These are phyloP conservation scores for Didymosphaeria variabile DNA, from an alignment of 2,329 filamentous ascomycete genomes.

Conservation along the genomic window DNA sequence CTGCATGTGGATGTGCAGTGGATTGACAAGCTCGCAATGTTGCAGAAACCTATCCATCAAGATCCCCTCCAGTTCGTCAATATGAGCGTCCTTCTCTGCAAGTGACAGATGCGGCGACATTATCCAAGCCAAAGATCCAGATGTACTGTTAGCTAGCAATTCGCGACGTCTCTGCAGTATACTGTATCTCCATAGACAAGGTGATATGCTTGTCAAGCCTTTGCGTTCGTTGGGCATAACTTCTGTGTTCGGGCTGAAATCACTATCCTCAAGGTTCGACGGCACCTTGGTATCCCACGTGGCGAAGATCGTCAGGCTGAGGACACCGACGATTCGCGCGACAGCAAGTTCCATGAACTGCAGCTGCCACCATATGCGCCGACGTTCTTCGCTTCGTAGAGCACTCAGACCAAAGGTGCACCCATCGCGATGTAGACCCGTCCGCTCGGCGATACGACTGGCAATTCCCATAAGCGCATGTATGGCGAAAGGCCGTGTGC, in stretches of 20 bases:
- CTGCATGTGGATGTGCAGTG: not conserved
- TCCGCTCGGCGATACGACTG: not conserved
- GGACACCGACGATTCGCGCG: not conserved
- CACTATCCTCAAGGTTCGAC: slow-evolving; percentile 1
- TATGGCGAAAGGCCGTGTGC: not conserved
- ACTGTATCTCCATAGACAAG: not conserved
- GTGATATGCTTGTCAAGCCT: slow-evolving; percentile 2
- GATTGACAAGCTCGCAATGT: slow-evolving; percentile 3
- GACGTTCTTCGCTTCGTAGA: not conserved
- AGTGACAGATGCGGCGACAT: slow-evolving; percentile 1
- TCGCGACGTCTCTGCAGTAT: not conserved
- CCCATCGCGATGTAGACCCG: slow-evolving; percentile 5
- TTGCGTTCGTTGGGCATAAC: not conserved
- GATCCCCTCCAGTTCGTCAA: not conserved
- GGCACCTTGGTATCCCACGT: not conserved
- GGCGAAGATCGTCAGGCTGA: not conserved
- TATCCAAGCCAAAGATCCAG: not conserved
- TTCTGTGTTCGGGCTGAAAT: not conserved
- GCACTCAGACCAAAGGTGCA: not conserved
- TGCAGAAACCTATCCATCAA: not conserved
- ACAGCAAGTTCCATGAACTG: not conserved
- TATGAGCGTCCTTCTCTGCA: not conserved
- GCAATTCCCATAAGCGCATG: not conserved
- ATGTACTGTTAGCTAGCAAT: not conserved
- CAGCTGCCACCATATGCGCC: slow-evolving; percentile 4